Evolutionary conservation across 2,329 filamentous ascomycete species (phyloP), one percentile per base, ranked within the genome.

Genomic region (Aplosporella prunicola): DNA sequence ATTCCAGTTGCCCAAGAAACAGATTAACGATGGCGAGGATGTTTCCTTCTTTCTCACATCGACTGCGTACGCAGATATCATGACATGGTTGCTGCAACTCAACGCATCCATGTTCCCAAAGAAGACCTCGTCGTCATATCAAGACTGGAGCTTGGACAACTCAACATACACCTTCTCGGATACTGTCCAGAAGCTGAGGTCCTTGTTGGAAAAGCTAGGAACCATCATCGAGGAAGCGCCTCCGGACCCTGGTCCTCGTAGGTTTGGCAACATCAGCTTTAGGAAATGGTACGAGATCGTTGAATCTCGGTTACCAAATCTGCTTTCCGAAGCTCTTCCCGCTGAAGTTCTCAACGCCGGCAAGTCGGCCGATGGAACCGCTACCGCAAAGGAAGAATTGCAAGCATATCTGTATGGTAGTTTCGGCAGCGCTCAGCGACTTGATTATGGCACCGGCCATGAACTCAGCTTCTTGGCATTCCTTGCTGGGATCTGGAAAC

Each of bases 371-470:
- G 22, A 32, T 20, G 51, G 55, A 0, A 60, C 50, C 16, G 40
- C 57, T 3, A 59, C 63, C 13, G 73, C 76, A 5, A 67, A 69
- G 47, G 71, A 72, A 32, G 89, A 96, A 60, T 63, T 95, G 7
- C 71, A 68, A 40, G 71, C 75, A 27, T 98, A 98, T 56, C 72
- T 98, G 2, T 59, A 93, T 4, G 88, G 87, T 10, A 76, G 75
- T 4, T 95, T 94, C 61, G 91, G 91, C 3, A 96, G 87, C 53
- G 61, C 84, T 0, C 86, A 95, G 51, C 70, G 91, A 37, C 68
- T 98, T 17, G 91, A 98, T 61, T 98, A 95, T 54, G 91, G 91
- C 2, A 96, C 91, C 0, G 91, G 91, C 0, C 91, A 98, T 57
- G 91, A 98, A 55, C 66, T 98, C 35, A 94, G 84, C 61, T 98